phyloP scores from a whole-genome alignment of 768 basidiomycete genomes.

The Floccularia luteovirens region DNA sequence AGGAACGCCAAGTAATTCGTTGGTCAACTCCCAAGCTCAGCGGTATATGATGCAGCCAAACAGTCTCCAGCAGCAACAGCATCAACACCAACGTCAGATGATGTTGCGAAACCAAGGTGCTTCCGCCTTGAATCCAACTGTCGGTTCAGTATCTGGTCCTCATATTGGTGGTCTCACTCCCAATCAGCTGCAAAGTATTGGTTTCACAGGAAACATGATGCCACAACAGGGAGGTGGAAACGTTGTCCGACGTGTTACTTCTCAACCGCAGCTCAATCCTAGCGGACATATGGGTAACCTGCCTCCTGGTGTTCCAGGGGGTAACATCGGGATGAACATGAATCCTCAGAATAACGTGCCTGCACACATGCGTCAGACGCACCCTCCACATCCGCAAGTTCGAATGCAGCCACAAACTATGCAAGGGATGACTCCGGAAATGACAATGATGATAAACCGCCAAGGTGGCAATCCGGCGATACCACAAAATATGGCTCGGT shows the following conservation, averaged over 20 bases:
- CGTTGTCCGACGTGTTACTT: constrained; percentile 44
- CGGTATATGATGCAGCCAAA: constrained; percentile 19
- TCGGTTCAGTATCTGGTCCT: constrained; percentile 14
- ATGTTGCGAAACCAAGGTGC: constrained; percentile 23
- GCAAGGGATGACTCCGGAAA: constrained; percentile 4
- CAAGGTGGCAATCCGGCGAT: constrained; percentile 30
- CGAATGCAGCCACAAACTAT: constrained; percentile 35
- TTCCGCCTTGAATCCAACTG: constrained; percentile 18
- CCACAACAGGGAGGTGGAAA: constrained; percentile 26
- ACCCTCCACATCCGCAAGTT: constrained; percentile 15
- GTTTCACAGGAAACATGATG: constrained; percentile 33
- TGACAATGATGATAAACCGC: constrained; percentile 23
- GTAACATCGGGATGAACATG: constrained; percentile 33
- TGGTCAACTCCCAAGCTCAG: constrained; percentile 16
- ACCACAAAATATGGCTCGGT: constrained; percentile 34
- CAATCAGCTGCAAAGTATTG: constrained; percentile 32
- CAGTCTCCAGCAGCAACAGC: constrained; percentile 20
- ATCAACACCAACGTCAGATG: constrained; percentile 22
- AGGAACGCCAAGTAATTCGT: constrained; percentile 11
- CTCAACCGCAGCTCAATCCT: constrained; percentile 46
- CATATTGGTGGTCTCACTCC: constrained; percentile 20
- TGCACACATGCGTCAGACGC: constrained; percentile 23
- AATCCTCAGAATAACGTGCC: constrained; percentile 35
- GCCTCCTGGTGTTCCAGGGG: constrained; percentile 24
- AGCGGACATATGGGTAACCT: constrained; percentile 19